Conservation (phyloP, 495 filamentous ascomycete genomes). For the Aspergillus kassunensis region DNA sequence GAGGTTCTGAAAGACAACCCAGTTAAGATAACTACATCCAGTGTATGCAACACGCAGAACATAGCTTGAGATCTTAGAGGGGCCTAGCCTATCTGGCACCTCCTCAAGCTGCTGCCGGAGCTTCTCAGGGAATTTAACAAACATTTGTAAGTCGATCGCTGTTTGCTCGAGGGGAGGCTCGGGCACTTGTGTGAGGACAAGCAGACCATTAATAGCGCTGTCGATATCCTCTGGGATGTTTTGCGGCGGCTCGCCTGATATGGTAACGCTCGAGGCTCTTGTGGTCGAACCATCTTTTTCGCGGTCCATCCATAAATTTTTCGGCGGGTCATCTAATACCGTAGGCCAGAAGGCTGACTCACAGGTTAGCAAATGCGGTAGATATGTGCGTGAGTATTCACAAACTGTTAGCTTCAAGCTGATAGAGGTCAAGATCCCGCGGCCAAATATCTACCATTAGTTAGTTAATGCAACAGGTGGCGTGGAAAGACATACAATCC, state of each 20-base stretch:
- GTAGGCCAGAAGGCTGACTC: conserved; percentile 10
- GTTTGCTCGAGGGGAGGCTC: conserved; percentile 1
- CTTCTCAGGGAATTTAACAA: conserved; percentile 10
- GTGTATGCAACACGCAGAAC: conserved; percentile 17
- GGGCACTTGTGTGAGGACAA: conserved; percentile 13
- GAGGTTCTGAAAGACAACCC: conserved; percentile 14
- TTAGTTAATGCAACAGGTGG: background rate
- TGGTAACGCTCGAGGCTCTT: conserved; percentile 1
- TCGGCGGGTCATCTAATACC: too few relatives aligned
- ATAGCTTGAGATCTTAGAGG: conserved; percentile 12
- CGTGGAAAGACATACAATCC: conserved; percentile 10
- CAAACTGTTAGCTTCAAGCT: background rate
- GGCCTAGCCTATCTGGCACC: conserved; percentile 9
- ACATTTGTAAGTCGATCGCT: conserved; percentile 5
- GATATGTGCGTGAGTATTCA: conserved; percentile 2
- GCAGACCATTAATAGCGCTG: conserved; percentile 16
- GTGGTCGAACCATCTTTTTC: too few relatives aligned
- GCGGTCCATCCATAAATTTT: too few relatives aligned
- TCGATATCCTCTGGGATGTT: conserved; percentile 2
- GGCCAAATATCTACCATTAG: background rate
- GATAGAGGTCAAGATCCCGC: background rate
- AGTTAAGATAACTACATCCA: conserved; percentile 13
- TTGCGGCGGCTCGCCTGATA: conserved; percentile 5
- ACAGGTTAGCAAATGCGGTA: conserved; percentile 10
- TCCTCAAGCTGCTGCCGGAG: conserved; percentile 16